phyloP scores from a whole-genome alignment of 495 filamentous ascomycete species.

The Aspergillus cavernicola region DNA sequence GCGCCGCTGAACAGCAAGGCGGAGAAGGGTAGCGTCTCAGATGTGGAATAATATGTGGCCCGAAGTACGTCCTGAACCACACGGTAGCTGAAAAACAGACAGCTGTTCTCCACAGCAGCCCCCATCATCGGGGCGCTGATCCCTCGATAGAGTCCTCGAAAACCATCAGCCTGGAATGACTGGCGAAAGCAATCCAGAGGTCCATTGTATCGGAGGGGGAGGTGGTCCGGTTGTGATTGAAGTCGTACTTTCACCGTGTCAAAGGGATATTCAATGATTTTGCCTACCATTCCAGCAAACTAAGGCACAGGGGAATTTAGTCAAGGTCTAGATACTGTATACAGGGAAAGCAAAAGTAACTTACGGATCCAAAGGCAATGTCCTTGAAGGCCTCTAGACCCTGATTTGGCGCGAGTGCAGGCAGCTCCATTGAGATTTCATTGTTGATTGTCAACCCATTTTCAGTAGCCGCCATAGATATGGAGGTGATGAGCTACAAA shows the following conservation, averaged over 20 bases:
- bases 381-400: slow-evolving; percentile 72
- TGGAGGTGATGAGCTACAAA: slow-evolving; percentile 3
- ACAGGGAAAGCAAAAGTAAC: slow-evolving; percentile 22
- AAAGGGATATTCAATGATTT: slow-evolving; percentile 96
- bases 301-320: slow-evolving; percentile 28
- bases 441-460: slow-evolving; percentile 36
- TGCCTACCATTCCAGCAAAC: slow-evolving; percentile 86
- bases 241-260: slow-evolving; percentile 91
- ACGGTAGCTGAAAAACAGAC: slow-evolving; percentile 85
- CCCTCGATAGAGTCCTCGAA: slow-evolving; percentile 82
- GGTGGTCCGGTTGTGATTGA: slow-evolving; percentile 71
- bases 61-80: slow-evolving; percentile 67
- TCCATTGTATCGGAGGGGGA: slow-evolving; percentile 78
- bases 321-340: slow-evolving; percentile 1
- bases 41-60: slow-evolving; percentile 45
- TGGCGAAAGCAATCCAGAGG: slow-evolving; percentile 93
- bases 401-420: slow-evolving; percentile 47
- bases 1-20: slow-evolving; percentile 75
- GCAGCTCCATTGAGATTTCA: slow-evolving; percentile 41
- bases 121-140: slow-evolving; percentile 88
- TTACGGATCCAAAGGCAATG: slow-evolving; percentile 77
- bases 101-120: slow-evolving; percentile 89
- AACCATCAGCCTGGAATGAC: slow-evolving; percentile 66
- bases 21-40: slow-evolving; percentile 61
- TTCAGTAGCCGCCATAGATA: slow-evolving; percentile 41